Evolutionary conservation across 1,139 yeast genomes (phyloP), one percentile per base, ranked within the genome.

Genomic region (Debaryomyces singareniensis): DNA sequence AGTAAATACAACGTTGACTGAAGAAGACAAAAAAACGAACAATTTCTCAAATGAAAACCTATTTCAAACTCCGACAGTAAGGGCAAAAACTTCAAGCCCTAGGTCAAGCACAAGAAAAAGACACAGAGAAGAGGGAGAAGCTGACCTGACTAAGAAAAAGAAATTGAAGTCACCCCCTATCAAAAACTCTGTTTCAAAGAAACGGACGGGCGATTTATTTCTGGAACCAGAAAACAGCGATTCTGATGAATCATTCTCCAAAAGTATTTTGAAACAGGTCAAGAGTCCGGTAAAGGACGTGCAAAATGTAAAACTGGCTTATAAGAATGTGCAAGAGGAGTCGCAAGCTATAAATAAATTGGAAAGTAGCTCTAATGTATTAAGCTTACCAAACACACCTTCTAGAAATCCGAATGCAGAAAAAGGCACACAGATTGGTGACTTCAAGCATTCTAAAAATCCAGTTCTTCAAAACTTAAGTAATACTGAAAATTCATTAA

Each of bases 41-140:
- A 55, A 65, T 4, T 67, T 68, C 36, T 51, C 61, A 2, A 44
- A 48, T 20, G 62, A 63, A 16, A 68, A 67, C 36, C 55, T 64
- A 3, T 67, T 68, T 44, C 73, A 68, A 39, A 45, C 64, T 0
- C 42, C 49, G 9, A 20, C 39, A 3, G 9, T 7, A 15, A 13
- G 12, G 10, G 11, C 27, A 13, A 12, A 25, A 9, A 11, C 9
- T 7, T 6, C 9, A 7, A 18, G 9, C 9, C 21, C 21, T 18
- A n/a, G 7, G 7, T 18, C 21, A 7, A n/a, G 21, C 9, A 13
- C 24, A 2, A 31, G 20, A 18, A 31, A 31, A 21, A 24, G 33
- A 21, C 20, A 13, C 7, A 27, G 33, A 20, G 33, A 24, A 11
- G 18, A 21, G 15, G 29, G 14, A 7, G 28, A 11, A 11, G 13